Base-by-base conservation (phyloP, 805 yeast genomes). In the Kazachstania martiniae region DNA sequence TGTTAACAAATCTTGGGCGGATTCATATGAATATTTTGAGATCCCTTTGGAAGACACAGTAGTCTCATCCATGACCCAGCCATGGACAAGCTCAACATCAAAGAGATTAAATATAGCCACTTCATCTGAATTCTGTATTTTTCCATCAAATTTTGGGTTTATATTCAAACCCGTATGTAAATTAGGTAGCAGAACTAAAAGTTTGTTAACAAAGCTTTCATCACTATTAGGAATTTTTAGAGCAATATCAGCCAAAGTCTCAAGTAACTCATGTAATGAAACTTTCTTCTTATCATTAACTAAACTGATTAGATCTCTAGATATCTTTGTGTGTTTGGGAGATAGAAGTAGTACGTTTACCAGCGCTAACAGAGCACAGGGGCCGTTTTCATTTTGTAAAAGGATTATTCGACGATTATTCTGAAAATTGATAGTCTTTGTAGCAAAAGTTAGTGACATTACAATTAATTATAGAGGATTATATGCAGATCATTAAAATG, bases 301-400 rank as follows among this genome's bases (percentile, higher is more conserved):
- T 6, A 23, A 13, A 19, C 9, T 10, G 7, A 6, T 15, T 18
- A 34, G 13, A 8, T 26, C 8, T 17, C 23, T 23, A 13, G 12
- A 13, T 12, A 30, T 13, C 17, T 25, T 18, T 13, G 28, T 16
- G 7, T 24, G n/a, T 8, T 24, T 18, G 7, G 6, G 15, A 5
- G 71, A 58, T n/a, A 85, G 55, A 3, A 83, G 50, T 12, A 86
- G 51, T 0, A 83, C 66, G 50, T 86, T 86, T 30, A 74, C 69
- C 26, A 86, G 58, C 0, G 95, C 86, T 8, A 87, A 66, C 27
- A 86, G 56, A 2, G 94, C 93, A 50, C 96, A 86, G 0, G 95
- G 95, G 0, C 96, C 96, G 47, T 86, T 87, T 33, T 59, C 65
- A 40, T 83, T 82, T 59, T 86, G 95, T 16, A 83, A 56, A 3